Evolutionary conservation across 306 rosid species (phyloP).

Genomic region (Trichosanthes truncata): DNA sequence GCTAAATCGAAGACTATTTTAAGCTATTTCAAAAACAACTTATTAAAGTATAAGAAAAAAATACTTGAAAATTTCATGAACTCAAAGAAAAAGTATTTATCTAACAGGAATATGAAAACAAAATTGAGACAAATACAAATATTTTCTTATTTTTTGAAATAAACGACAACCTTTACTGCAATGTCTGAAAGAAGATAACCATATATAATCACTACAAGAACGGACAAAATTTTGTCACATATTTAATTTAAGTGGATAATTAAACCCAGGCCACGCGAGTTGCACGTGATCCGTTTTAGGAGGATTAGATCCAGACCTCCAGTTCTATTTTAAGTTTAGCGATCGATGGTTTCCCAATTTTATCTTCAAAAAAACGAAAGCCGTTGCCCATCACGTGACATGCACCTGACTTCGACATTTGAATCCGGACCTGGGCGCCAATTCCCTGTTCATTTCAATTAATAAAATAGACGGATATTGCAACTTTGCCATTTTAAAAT

Average conservation of each 20-base stretch:
- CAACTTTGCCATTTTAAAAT: neutral
- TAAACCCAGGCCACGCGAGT: neutral
- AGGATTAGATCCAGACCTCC: neutral
- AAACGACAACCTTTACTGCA: too few species aligned
- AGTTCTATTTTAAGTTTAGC: neutral
- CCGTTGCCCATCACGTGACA: constrained; percentile 6
- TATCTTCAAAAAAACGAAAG: neutral
- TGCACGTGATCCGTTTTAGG: neutral
- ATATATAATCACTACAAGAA: too few species aligned
- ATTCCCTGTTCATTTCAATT: neutral
- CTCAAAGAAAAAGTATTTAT: too few species aligned
- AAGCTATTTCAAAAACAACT: too few species aligned
- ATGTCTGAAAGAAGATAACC: too few species aligned
- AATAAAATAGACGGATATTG: neutral
- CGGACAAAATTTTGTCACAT: neutral
- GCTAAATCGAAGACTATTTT: too few species aligned
- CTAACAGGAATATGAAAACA: too few species aligned
- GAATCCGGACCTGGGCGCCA: constrained; percentile 14
- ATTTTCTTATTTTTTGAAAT: too few species aligned
- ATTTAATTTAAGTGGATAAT: neutral
- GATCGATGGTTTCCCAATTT: neutral
- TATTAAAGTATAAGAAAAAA: too few species aligned
- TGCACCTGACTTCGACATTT: constrained; percentile 6
- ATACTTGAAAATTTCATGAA: too few species aligned
- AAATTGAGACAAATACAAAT: too few species aligned